phyloP scores from a whole-genome alignment of 257 asterid genomes.

The Oldenlandia corymbosa region DNA sequence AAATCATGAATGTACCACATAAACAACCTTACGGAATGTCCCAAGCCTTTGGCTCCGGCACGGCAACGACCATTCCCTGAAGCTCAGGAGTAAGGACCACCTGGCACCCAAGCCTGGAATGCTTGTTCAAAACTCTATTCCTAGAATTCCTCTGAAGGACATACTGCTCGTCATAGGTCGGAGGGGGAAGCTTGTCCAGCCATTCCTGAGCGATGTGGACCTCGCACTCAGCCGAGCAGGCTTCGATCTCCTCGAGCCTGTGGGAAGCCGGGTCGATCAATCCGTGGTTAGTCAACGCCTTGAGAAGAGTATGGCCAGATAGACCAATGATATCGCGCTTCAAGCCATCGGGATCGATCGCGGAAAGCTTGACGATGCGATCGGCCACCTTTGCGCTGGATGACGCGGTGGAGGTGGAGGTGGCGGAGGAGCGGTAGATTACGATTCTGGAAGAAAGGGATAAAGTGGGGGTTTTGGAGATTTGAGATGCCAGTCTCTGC shows the following conservation, averaged over 20 bases:
- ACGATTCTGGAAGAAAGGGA: slow-evolving; percentile 21
- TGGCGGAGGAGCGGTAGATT: slow-evolving; percentile 28
- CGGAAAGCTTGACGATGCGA: slow-evolving; percentile 75
- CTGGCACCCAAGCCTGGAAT: slow-evolving; percentile 45
- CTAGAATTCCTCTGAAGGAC: slow-evolving; percentile 60
- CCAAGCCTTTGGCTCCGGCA: slow-evolving; percentile 51
- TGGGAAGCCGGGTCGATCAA: slow-evolving; percentile 90
- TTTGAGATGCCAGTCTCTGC: slow-evolving; percentile 32
- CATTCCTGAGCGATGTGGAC: slow-evolving; percentile 97
- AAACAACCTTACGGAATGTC: slow-evolving; percentile 36
- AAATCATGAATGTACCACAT: not conserved
- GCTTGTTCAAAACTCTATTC: slow-evolving; percentile 40
- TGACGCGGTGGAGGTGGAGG: slow-evolving; percentile 24
- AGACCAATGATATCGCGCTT: slow-evolving; percentile 59
- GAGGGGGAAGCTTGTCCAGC: slow-evolving; percentile 86
- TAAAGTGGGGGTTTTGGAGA: slow-evolving; percentile 25
- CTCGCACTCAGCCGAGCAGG: slow-evolving; percentile 98
- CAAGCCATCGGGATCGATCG: slow-evolving; percentile 74
- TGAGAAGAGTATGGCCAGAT: slow-evolving; percentile 79
- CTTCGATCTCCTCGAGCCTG: slow-evolving; percentile 87
- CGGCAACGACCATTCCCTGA: slow-evolving; percentile 43
- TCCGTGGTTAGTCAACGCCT: slow-evolving; percentile 66
- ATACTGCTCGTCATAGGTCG: slow-evolving; percentile 45
- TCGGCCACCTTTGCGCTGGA: slow-evolving; percentile 77
- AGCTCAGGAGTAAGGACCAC: slow-evolving; percentile 40